Conservation (phyloP, 441 rosid species). For the Adansonia gregorii region DNA sequence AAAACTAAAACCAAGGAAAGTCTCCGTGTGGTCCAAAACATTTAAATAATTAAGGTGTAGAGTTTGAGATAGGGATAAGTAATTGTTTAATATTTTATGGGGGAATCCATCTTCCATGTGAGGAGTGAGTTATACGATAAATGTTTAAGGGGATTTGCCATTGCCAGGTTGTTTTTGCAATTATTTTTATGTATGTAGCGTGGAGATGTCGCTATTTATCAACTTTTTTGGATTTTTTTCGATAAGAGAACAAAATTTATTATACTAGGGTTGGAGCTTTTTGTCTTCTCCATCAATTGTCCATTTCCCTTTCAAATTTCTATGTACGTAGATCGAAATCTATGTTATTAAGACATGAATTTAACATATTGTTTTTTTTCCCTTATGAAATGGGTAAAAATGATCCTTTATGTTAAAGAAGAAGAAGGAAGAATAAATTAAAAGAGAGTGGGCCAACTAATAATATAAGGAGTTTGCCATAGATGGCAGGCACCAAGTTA, state of each 20-base stretch:
- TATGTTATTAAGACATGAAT: too few species aligned
- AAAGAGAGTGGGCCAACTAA: neutral
- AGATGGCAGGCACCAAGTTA: slow-evolving; percentile 24
- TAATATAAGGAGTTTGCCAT: neutral
- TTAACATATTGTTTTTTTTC: too few species aligned
- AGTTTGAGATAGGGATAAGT: slow-evolving; percentile 24
- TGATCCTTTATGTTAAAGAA: neutral
- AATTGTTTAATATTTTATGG: neutral
- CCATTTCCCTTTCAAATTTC: neutral
- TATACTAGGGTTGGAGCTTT: neutral
- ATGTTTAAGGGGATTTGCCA: slow-evolving; percentile 30
- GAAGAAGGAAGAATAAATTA: neutral
- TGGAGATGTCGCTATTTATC: slow-evolving; percentile 30
- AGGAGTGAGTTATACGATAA: slow-evolving; percentile 33
- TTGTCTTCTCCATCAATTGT: slow-evolving; percentile 5
- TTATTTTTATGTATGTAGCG: slow-evolving; percentile 29
- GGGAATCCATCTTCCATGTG: slow-evolving; percentile 48
- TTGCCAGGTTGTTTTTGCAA: slow-evolving; percentile 36
- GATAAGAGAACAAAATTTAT: neutral
- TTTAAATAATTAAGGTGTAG: neutral
- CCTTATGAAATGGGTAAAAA: neutral
- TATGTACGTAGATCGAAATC: too few species aligned
- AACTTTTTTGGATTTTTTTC: neutral
- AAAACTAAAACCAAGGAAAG: slow-evolving; percentile 1
- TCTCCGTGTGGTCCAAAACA: neutral